Evolutionary conservation across 2,329 filamentous ascomycete species (phyloP).

Genomic region (Chaetomiaceae sp.): DNA sequence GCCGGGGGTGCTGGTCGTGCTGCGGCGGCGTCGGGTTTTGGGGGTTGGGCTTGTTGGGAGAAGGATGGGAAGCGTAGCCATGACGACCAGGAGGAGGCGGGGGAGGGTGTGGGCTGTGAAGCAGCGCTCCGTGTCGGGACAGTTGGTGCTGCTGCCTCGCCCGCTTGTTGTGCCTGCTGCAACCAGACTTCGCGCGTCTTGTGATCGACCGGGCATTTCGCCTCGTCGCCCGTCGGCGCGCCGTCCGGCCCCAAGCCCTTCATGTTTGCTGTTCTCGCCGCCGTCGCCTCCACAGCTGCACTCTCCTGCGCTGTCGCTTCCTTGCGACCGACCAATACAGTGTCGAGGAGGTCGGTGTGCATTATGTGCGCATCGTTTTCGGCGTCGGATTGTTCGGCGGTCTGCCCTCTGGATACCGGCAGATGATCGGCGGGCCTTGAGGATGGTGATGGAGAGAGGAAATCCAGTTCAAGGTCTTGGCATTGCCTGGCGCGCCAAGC

Average conservation of each 20-base stretch:
- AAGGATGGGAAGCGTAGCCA: constrained; percentile 20
- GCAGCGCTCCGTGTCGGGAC: constrained; percentile 21
- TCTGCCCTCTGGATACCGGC: no score
- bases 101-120: constrained; percentile 8
- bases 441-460: no score
- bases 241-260: constrained; percentile 9
- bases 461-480: no score
- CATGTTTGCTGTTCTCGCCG: constrained; percentile 6
- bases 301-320: constrained; percentile 7
- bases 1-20: constrained; percentile 8
- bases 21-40: constrained; percentile 14
- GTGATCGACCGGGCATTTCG: constrained; percentile 80
- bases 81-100: constrained; percentile 23
- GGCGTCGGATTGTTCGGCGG: no score
- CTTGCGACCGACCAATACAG: constrained; percentile 20
- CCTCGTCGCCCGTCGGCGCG: constrained; percentile 22
- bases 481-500: no score
- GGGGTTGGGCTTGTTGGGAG: constrained; percentile 20
- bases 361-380: constrained; percentile 18
- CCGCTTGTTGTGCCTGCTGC: constrained; percentile 45
- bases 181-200: constrained; percentile 86
- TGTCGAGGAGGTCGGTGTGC: constrained; percentile 24
- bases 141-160: constrained; percentile 34
- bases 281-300: neutral
- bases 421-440: no score